phyloP scores from a whole-genome alignment of 257 asterid genomes.

The Coffea eugenioides region DNA sequence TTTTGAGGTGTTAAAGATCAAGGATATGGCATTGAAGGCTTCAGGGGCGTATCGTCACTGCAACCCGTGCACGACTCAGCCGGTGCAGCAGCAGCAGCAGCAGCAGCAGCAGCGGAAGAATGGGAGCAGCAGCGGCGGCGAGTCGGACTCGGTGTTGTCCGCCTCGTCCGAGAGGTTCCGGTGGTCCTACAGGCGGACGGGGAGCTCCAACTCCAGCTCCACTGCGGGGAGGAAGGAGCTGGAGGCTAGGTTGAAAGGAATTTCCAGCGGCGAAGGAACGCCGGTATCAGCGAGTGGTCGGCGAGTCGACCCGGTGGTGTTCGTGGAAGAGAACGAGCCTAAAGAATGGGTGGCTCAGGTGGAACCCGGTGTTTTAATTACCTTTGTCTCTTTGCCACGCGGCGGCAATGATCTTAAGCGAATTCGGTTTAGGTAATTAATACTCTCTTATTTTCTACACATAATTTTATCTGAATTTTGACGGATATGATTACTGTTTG shows the following conservation, averaged over 20 bases:
- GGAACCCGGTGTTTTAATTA: constrained; percentile 94
- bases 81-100: constrained; percentile 28
- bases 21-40: constrained; percentile 95
- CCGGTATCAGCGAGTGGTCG: constrained; percentile 94
- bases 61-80: constrained; percentile 63
- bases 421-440: constrained; percentile 83
- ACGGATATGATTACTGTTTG: constrained; percentile 11
- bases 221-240: constrained; percentile 83
- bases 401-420: constrained; percentile 96
- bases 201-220: constrained; percentile 66
- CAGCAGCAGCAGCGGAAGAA: constrained; percentile 19
- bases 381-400: constrained; percentile 84
- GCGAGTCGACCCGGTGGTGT: constrained; percentile 74
- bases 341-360: constrained; percentile 99
- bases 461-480: not conserved
- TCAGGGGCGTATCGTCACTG: constrained; percentile 92
- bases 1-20: constrained; percentile 44
- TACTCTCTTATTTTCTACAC: not conserved
- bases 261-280: constrained; percentile 86
- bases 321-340: constrained; percentile 88
- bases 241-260: constrained; percentile 87
- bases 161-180: constrained; percentile 67
- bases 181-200: constrained; percentile 81
- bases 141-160: constrained; percentile 42
- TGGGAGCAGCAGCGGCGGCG: constrained; percentile 43